phyloP scores from a whole-genome alignment of 805 yeast species.

The Ogataea thermomethanolica region DNA sequence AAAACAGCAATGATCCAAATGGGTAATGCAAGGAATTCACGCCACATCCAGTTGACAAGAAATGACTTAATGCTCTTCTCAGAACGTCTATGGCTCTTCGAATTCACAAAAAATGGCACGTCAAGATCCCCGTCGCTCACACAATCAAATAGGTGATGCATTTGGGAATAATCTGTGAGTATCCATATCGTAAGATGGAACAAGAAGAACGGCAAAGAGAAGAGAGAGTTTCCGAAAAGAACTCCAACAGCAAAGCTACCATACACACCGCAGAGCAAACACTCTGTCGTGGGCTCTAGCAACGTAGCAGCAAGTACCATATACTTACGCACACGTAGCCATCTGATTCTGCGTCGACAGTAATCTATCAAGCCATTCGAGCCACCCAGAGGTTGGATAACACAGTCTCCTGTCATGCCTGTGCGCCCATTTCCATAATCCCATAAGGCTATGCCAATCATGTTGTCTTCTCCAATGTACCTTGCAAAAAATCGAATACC shows the following conservation, averaged over 20 bases:
- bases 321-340: conserved; percentile 83
- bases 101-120: conserved; percentile 13
- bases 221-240: conserved; percentile 35
- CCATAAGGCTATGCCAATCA: conserved; percentile 89
- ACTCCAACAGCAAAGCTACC: conserved; percentile 60
- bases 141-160: conserved; percentile 38
- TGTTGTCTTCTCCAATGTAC: conserved; percentile 88
- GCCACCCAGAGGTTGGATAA: conserved; percentile 64
- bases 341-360: conserved; percentile 65
- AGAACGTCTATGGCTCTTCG: conserved; percentile 49
- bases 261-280: conserved; percentile 59
- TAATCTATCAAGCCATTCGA: conserved; percentile 48
- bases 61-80: conserved; percentile 19
- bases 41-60: conserved; percentile 53
- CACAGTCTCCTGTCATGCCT: conserved; percentile 75
- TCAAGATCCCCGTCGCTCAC: conserved; percentile 6
- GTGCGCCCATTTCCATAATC: conserved; percentile 63
- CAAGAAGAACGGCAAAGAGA: conserved; percentile 38
- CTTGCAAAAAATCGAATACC: conserved; percentile 71
- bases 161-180: conserved; percentile 59
- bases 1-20: conserved; percentile 78
- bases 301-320: conserved; percentile 85
- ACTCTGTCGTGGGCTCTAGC: conserved; percentile 84
- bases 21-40: conserved; percentile 78
- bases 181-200: conserved; percentile 66